phyloP scores from a whole-genome alignment of 164 flowering plant genomes.

The Berberis vulgaris region DNA sequence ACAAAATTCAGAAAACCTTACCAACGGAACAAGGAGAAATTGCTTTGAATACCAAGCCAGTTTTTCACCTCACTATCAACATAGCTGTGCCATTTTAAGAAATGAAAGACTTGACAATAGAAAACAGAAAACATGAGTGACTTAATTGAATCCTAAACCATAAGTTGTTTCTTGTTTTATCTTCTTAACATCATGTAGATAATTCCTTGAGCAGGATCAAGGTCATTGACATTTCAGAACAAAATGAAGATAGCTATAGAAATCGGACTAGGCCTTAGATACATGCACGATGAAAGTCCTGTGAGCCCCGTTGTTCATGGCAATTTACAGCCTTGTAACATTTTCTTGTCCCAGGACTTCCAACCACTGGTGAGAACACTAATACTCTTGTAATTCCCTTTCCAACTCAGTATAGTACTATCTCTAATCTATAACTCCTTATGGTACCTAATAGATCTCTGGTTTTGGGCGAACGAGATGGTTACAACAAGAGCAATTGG shows the following conservation, averaged over 20 bases:
- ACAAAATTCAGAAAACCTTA: no score
- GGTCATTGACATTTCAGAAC: slow-evolving; percentile 17
- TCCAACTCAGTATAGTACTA: no score
- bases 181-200: no score
- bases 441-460: slow-evolving; percentile 19
- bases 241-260: slow-evolving; percentile 30
- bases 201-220: neutral
- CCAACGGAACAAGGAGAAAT: no score
- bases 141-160: neutral
- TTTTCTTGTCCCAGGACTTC: slow-evolving; percentile 18
- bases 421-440: neutral
- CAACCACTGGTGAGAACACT: slow-evolving; percentile 24
- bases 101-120: no score
- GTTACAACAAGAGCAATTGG: slow-evolving; percentile 22
- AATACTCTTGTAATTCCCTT: neutral
- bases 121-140: no score
- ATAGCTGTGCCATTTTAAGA: no score
- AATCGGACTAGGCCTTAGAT: slow-evolving; percentile 22
- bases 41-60: no score
- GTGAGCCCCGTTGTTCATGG: slow-evolving; percentile 32
- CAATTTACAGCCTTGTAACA: slow-evolving; percentile 16
- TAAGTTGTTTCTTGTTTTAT: no score
- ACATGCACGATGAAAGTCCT: slow-evolving; percentile 43
- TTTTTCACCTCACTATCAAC: no score
- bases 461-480: slow-evolving; percentile 32